Percentiles rank a stretch among this genome's conserved stretches.
These are phyloP conservation scores for Diaporthe sp. DNA, from an alignment of 2,329 filamentous ascomycete genomes.

Conservation along the genomic window DNA sequence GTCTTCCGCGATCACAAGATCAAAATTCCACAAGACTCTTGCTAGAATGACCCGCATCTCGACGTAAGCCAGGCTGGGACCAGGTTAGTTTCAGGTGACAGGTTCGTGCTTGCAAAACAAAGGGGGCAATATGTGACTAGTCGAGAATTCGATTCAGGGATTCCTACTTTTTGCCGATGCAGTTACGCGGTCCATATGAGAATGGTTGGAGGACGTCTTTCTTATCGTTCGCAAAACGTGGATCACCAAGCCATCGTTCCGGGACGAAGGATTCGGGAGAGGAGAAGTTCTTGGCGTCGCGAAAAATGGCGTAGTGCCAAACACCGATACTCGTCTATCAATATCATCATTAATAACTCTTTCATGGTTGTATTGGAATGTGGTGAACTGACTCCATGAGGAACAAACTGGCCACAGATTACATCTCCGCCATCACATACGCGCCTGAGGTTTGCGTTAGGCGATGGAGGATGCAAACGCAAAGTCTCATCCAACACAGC, in stretches of 20 bases:
- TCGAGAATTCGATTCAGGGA: not conserved
- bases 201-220: constrained; percentile 53
- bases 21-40: constrained; percentile 59
- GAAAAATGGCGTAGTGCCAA: constrained; percentile 49
- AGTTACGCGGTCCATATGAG: constrained; percentile 54
- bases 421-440: constrained; percentile 38
- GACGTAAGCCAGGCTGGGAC: constrained; percentile 53
- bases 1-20: constrained; percentile 52
- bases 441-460: constrained; percentile 36
- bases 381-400: constrained; percentile 18
- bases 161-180: constrained; percentile 53
- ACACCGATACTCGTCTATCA: constrained; percentile 46
- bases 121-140: not conserved
- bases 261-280: constrained; percentile 50
- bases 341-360: not conserved
- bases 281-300: constrained; percentile 50
- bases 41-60: constrained; percentile 62
- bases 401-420: constrained; percentile 39
- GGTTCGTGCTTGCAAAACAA: not conserved
- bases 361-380: not conserved
- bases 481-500: constrained; percentile 55
- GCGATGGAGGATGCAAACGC: constrained; percentile 51
- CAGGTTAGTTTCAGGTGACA: not conserved
- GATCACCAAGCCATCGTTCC: constrained; percentile 49
- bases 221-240: constrained; percentile 45